Conservation (phyloP, 1,284 basidiomycete species). For the Porodaedalea pini region DNA sequence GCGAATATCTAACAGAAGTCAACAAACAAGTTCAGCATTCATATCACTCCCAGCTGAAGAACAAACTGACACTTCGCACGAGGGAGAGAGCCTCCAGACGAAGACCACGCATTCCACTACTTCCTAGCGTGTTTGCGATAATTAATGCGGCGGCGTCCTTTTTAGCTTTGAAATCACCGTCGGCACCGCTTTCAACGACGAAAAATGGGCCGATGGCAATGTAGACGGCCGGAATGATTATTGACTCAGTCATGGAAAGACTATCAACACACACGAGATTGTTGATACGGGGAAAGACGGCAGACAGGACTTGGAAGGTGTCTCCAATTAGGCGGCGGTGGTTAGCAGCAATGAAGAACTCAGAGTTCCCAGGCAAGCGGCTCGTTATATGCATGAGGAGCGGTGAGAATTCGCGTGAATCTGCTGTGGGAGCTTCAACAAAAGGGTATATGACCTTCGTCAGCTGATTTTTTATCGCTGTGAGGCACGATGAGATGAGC, state of each 20-base stretch:
- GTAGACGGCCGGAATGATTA: constrained; percentile 89
- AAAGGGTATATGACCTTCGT: constrained; percentile 83
- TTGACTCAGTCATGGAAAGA: constrained; percentile 77
- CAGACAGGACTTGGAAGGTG: constrained; percentile 63
- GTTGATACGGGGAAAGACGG: constrained; percentile 66
- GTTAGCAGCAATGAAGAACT: constrained; percentile 31
- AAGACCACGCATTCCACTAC: constrained; percentile 76
- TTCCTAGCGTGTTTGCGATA: constrained; percentile 59
- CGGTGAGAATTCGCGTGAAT: constrained; percentile 41
- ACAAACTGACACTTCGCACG: constrained; percentile 71
- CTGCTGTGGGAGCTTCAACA: constrained; percentile 64
- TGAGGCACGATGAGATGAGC: constrained; percentile 75
- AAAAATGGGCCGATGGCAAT: constrained; percentile 93
- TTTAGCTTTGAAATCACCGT: constrained; percentile 50
- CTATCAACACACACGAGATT: constrained; percentile 61
- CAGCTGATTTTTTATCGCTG: constrained; percentile 75
- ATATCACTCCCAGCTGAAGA: constrained; percentile 5
- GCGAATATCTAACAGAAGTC: constrained; percentile 74
- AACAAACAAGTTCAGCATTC: constrained; percentile 13
- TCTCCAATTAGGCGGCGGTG: constrained; percentile 58
- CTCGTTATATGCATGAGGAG: constrained; percentile 55
- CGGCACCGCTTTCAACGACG: constrained; percentile 59
- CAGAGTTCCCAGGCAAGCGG: constrained; percentile 31
- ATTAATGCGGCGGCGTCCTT: constrained; percentile 41
- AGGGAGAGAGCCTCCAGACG: constrained; percentile 79